Percentiles rank a stretch among this genome's conserved stretches.
Evolutionary conservation across 805 yeast species (phyloP).

Genomic region (Wickerhamomyces sydowiorum): DNA sequence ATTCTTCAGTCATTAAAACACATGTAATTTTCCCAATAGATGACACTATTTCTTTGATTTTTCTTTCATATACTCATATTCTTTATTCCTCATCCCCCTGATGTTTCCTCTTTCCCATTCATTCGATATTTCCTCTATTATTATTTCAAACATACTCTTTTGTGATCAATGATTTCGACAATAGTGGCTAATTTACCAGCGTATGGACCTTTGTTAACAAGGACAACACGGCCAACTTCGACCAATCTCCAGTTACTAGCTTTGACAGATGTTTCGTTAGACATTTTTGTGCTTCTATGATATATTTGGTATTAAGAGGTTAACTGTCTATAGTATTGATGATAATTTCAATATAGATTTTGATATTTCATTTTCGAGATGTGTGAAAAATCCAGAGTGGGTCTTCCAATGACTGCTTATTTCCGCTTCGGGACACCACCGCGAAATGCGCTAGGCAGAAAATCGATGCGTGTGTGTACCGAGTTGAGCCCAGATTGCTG

Average conservation of each 20-base stretch:
- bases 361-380: background rate
- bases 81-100: background rate
- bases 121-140: background rate
- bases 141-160: conserved; percentile 69
- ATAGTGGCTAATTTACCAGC: conserved; percentile 89
- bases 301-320: background rate
- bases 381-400: background rate
- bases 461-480: no score
- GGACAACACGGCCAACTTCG: conserved; percentile 98
- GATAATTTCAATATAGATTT: background rate
- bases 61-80: background rate
- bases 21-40: no score
- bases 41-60: no score
- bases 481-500: no score
- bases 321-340: background rate
- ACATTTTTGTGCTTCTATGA: conserved; percentile 39
- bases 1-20: no score
- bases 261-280: conserved; percentile 74
- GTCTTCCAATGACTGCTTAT: no score
- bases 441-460: no score
- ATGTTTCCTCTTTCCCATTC: conserved; percentile 1
- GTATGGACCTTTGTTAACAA: conserved; percentile 69
- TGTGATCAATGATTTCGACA: conserved; percentile 98
- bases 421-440: no score
- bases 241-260: conserved; percentile 99